Base-by-base conservation (phyloP, 2,329 filamentous ascomycete genomes). In the Pseudodiploospora longispora region DNA sequence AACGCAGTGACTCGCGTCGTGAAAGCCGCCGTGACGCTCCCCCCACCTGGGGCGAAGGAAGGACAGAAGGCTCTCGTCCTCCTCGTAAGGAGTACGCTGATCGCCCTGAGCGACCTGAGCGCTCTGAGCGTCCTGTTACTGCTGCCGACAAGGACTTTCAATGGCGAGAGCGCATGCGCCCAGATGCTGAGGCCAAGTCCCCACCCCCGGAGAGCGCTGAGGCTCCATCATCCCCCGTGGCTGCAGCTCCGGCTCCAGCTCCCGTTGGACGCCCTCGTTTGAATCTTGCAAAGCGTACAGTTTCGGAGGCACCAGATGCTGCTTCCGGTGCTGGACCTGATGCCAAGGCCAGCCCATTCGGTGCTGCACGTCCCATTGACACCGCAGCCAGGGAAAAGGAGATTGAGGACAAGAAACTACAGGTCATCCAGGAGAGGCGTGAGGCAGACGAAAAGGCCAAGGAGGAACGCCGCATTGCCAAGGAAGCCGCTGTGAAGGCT, bases 131-230 rank as follows among this genome's bases (percentile, higher is more conserved):
- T 55, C 75, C 75, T 41, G 86, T 85, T 27, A 97, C 87, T 45
- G 93, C 93, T 35, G 86, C 93, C 40, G 93, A 98, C 48, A 80
- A 87, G 59, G 93, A 97, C 63, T 94, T 82, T 68, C 83, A 95
- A 67, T 98, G 93, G 93, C 85, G 93, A 57, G 75, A 77, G 53
- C 86, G 78, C 66, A 97, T 97, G 90, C 85, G 82, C 54, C 87
- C 91, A n/a, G 90, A 94, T 57, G 67, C 75, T 32, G 63, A 74
- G 3, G 68, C 66, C 40, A 79, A 80, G 63, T 78, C 79, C 61
- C 81, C 83, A 9, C 76, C 82, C 27, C 84, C 83, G 42, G 85
- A 93, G 48, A 77, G 79, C 47, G 89, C 83, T 60, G 49, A 50
- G 34, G 80, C 83, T 54, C 85, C 87, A 7, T 80, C 87, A 5